Base-by-base conservation (phyloP, 208 protist species). In the Crithidia fasciculata region DNA sequence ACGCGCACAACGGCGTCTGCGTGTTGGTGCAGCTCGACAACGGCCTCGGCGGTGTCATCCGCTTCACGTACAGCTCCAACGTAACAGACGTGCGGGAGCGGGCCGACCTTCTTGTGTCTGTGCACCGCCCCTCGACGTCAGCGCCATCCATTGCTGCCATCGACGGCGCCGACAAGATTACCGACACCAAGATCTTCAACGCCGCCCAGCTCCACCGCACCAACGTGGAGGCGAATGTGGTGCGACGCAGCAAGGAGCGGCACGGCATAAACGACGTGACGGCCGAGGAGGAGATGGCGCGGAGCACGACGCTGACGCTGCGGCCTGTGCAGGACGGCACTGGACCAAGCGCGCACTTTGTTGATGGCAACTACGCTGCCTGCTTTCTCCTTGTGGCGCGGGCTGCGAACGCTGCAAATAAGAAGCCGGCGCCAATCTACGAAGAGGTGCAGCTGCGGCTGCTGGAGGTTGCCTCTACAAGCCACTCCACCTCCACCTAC, bases 21-120 rank as follows among this genome's bases (percentile, higher is more conserved):
- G 41, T 77, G 37, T 28, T 77, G 10, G 36, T 77, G 47, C 41
- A 45, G 8, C 57, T 76, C 36, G 58, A 68, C 40, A 72, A 61
- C 39, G 83, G 72, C 4, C 55, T 74, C 7, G 76, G 61, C 37
- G 83, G 72, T 5, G 65, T 74, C 15, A 69, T 85, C 12, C 74
- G 72, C 67, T 88, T 88, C 55, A 69, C 64, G 12, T 83, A 85
- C 65, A 44, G 19, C 45, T 78, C 71, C n/a, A 88, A 83, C 70
- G 39, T 87, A 4, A 79, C 70, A 36, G 56, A 78, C 43, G 44
- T 65, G 4, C 41, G 58, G 9, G 54, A 74, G 40, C 80, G 80
- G 40, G 64, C 64, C 2, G 58, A 75, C 5, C 49, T 88, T 39
- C 28, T 88, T 0, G 57, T 88, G 15, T 76, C 80, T 5, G 64